Conservation (phyloP, 306 rosid species). For the Pachyrhizus erosus region DNA sequence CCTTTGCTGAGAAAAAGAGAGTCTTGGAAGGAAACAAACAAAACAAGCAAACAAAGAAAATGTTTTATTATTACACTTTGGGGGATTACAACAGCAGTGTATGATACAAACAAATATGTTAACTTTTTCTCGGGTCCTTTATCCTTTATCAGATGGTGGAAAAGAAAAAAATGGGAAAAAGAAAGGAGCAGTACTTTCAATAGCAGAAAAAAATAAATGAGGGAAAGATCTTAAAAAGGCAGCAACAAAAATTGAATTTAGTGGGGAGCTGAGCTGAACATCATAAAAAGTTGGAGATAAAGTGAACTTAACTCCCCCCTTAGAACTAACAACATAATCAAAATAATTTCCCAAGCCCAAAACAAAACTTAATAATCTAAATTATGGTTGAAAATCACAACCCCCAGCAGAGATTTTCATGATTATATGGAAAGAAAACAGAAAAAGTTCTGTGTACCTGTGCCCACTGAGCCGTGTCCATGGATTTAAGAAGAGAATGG, state of each 20-base stretch:
- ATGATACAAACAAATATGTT: slow-evolving; percentile 50
- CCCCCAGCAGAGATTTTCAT: slow-evolving; percentile 46
- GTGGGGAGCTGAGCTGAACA: slow-evolving; percentile 54
- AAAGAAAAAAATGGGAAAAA: slow-evolving; percentile 40
- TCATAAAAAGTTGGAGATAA: slow-evolving; percentile 48
- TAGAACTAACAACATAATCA: slow-evolving; percentile 48
- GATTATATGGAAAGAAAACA: slow-evolving; percentile 57
- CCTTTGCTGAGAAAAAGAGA: slow-evolving; percentile 15
- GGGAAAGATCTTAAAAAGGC: slow-evolving; percentile 54
- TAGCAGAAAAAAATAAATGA: slow-evolving; percentile 36
- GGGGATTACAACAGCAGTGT: slow-evolving; percentile 54
- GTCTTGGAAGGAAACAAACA: slow-evolving; percentile 48
- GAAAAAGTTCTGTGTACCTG: slow-evolving; percentile 71
- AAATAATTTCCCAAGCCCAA: slow-evolving; percentile 38
- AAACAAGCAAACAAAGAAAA: slow-evolving; percentile 51
- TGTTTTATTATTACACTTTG: slow-evolving; percentile 56
- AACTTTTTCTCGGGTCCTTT: slow-evolving; percentile 55
- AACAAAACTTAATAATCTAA: slow-evolving; percentile 35
- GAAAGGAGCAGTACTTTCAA: slow-evolving; percentile 66
- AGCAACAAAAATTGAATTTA: slow-evolving; percentile 56
- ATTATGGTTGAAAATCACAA: slow-evolving; percentile 50
- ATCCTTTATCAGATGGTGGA: slow-evolving; percentile 57
- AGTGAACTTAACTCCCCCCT: slow-evolving; percentile 34
- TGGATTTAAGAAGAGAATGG: slow-evolving; percentile 63
- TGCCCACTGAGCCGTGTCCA: slow-evolving; percentile 99